These are phyloP conservation scores for Paramarasmius palmivorus DNA, from an alignment of 1,284 basidiomycete genomes.

Conservation along the genomic window DNA sequence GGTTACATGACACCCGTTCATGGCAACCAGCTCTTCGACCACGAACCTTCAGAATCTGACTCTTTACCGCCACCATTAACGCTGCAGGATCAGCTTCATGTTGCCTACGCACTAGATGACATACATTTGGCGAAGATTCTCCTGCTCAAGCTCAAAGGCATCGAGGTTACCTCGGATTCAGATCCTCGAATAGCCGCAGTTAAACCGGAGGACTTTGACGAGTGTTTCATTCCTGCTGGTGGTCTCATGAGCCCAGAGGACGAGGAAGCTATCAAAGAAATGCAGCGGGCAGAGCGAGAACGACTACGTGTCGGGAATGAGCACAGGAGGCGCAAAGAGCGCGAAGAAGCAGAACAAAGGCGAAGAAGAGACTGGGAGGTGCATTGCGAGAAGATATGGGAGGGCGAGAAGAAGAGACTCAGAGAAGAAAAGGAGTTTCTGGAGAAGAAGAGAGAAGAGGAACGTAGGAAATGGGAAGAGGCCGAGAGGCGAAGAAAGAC, in stretches of 20 bases:
- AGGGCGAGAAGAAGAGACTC: constrained; percentile 27
- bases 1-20: constrained; percentile 27
- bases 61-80: constrained; percentile 49
- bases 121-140: constrained; percentile 65
- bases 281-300: constrained; percentile 39
- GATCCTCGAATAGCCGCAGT: constrained; percentile 65
- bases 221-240: constrained; percentile 57
- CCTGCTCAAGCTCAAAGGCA: constrained; percentile 58
- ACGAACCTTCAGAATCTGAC: constrained; percentile 30
- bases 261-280: constrained; percentile 37
- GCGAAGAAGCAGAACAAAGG: constrained; percentile 38
- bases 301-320: constrained; percentile 41
- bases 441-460: constrained; percentile 26
- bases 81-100: constrained; percentile 63
- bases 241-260: constrained; percentile 52
- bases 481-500: constrained; percentile 18
- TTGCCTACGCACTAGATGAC: constrained; percentile 65
- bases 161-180: constrained; percentile 54
- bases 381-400: constrained; percentile 10
- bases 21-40: constrained; percentile 22
- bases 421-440: constrained; percentile 31
- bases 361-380: constrained; percentile 22
- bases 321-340: constrained; percentile 41
- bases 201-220: constrained; percentile 65
- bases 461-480: constrained; percentile 16